Evolutionary conservation across 257 asterid species (phyloP), one percentile per base, ranked within the genome.

Genomic region (Nicotiana obtusifolia): DNA sequence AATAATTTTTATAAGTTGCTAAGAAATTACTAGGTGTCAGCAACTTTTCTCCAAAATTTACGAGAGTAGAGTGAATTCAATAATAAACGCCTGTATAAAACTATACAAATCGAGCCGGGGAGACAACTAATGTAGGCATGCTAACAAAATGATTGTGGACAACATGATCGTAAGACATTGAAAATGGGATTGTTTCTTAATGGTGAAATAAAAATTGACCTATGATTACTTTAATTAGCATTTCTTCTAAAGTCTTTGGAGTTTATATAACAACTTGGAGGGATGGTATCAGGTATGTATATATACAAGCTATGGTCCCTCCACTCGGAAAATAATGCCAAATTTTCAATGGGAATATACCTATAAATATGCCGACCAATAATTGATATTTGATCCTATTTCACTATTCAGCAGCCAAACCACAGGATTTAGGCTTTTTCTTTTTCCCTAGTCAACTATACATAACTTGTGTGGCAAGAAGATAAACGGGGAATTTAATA

Each of bases 91-190:
- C n/a, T n/a, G n/a, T n/a, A n/a, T 22, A 73, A 22, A 71, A 44
- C 13, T 41, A 28, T 0, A 0, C 20, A 14, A 73, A 73, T 24
- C 24, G 14, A 73, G 19, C 3, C 9, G 7, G 22, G 61, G 61
- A 73, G 37, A 24, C 41, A 73, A 73, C 22, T 15, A 73, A 13
- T 24, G 7, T 24, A 73, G 61, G 24, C 79, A 73, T 73, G 79
- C 62, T 73, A 10, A 47, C 54, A 49, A 73, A 73, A 73, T 73
- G 79, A 73, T 73, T 73, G 79, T 73, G 62, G 79, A 49, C 62
- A 73, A 7, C 79, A 73, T 73, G 79, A 73, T 73, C 62, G 24
- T 8, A 73, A 73, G 79, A 73, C 79, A 73, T 49, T 49, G 60
- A 15, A 71, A 41, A 71, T 71, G 11, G 20, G 22, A 44, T 22